Evolutionary conservation across 2,329 filamentous ascomycete genomes (phyloP).

Genomic region (Aureobasidium lini): DNA sequence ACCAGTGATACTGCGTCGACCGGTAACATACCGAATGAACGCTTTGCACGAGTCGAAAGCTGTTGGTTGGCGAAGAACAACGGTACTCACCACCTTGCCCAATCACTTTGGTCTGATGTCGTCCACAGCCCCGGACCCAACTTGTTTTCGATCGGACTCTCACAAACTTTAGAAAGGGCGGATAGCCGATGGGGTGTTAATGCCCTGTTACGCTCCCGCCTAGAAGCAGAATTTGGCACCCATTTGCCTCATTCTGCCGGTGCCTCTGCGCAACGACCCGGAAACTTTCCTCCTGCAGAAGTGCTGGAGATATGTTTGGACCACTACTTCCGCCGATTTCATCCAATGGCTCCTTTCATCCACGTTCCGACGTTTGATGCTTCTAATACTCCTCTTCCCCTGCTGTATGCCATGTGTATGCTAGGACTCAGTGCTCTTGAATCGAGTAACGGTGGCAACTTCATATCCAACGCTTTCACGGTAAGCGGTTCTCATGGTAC

Average conservation of each 20-base stretch:
- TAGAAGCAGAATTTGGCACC: constrained; percentile 27
- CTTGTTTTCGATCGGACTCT: constrained; percentile 27
- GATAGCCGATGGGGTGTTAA: constrained; percentile 32
- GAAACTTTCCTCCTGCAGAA: constrained; percentile 39
- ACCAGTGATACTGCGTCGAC: constrained; percentile 30
- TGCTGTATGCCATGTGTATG: constrained; percentile 47
- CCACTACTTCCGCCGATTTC: constrained; percentile 47
- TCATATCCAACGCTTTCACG: constrained; percentile 41
- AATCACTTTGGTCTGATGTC: constrained; percentile 29
- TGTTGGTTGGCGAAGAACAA: constrained; percentile 31
- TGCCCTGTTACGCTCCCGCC: constrained; percentile 33
- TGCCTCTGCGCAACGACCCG: constrained; percentile 21
- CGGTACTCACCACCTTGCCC: constrained; percentile 27
- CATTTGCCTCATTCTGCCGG: constrained; percentile 16
- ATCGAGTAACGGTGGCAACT: constrained; percentile 44
- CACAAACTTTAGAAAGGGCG: constrained; percentile 24
- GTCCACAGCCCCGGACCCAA: constrained; percentile 26
- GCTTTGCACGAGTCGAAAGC: constrained; percentile 32
- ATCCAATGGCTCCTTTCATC: constrained; percentile 46
- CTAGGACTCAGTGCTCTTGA: constrained; percentile 46
- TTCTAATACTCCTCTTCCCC: constrained; percentile 38
- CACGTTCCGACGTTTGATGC: constrained; percentile 48
- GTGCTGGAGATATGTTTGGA: constrained; percentile 48
- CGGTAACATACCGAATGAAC: constrained; percentile 28
- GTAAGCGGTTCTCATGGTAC: constrained; percentile 19